Conservation (phyloP, 768 basidiomycete genomes). For the Auricularia heimuer region DNA sequence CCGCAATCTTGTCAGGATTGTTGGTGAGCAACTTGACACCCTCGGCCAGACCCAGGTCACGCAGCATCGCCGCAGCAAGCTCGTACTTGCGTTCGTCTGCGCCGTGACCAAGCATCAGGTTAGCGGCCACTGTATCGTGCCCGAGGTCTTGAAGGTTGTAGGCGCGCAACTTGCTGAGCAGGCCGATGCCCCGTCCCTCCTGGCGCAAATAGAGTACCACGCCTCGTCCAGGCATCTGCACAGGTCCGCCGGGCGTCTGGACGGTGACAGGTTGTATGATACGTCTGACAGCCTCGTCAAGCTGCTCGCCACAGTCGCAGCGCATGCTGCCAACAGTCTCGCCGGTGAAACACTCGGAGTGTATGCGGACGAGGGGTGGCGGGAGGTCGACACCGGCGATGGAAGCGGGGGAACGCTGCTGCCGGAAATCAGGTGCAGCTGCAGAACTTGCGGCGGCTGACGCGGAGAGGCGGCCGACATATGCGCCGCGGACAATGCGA, state of each 20-base stretch:
- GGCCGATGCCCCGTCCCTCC: conserved; percentile 94
- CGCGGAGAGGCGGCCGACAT: conserved; percentile 71
- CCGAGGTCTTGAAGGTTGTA: conserved; percentile 98
- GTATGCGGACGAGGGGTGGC: conserved; percentile 83
- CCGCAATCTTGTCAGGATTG: conserved; percentile 94
- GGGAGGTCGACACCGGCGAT: conserved; percentile 28
- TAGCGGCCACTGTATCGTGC: conserved; percentile 97
- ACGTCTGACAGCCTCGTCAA: conserved; percentile 91
- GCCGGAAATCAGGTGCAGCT: conserved; percentile 11
- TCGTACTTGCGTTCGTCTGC: conserved; percentile 94
- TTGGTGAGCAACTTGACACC: conserved; percentile 83
- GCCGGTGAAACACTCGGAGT: conserved; percentile 98
- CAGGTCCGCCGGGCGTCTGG: conserved; percentile 24
- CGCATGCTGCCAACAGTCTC: conserved; percentile 98
- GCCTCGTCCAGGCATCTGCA: conserved; percentile 69
- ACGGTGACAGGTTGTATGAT: conserved; percentile 63
- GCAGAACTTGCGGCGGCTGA: conserved; percentile 30
- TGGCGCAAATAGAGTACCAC: conserved; percentile 93
- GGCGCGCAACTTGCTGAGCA: conserved; percentile 90
- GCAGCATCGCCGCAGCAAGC: conserved; percentile 80
- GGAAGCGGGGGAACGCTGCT: not conserved
- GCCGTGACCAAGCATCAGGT: conserved; percentile 86
- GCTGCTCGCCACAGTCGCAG: conserved; percentile 97
- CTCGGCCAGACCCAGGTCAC: conserved; percentile 67
- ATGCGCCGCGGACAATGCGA: conserved; percentile 87